phyloP scores from a whole-genome alignment of 1,139 yeast species.

The Ogataea hybrid region DNA sequence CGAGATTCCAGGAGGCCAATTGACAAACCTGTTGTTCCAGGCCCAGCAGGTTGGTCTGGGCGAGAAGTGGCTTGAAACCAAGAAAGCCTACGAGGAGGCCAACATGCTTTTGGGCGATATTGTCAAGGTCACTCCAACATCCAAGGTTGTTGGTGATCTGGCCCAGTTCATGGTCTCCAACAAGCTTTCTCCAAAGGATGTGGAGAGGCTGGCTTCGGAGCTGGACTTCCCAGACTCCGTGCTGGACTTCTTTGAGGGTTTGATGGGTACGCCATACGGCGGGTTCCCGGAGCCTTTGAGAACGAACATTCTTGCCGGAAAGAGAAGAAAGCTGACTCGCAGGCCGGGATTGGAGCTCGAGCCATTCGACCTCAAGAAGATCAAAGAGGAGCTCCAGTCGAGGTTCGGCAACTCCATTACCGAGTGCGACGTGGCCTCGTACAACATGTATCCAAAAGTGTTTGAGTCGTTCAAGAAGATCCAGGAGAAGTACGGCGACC shows the following conservation, averaged over 20 bases:
- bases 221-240: constrained; percentile 98
- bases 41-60: constrained; percentile 99
- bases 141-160: constrained; percentile 97
- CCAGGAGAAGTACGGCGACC: constrained; percentile 81
- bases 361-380: constrained; percentile 73
- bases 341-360: constrained; percentile 90
- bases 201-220: constrained; percentile 78
- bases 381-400: constrained; percentile 68
- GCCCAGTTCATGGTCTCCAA: constrained; percentile 99
- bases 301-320: constrained; percentile 79
- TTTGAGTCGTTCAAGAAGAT: constrained; percentile 80
- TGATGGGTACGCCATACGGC: constrained; percentile 99
- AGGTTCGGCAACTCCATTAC: constrained; percentile 57
- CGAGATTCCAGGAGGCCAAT: constrained; percentile 99
- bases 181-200: constrained; percentile 82
- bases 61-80: constrained; percentile 93
- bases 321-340: constrained; percentile 82
- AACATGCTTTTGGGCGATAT: constrained; percentile 89
- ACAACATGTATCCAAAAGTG: constrained; percentile 97
- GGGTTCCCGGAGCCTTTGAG: constrained; percentile 99
- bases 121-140: constrained; percentile 98
- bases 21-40: constrained; percentile 95
- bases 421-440: constrained; percentile 91
- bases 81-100: constrained; percentile 89
- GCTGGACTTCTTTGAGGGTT: constrained; percentile 96